Percentiles rank a stretch among this genome's conserved stretches.
phyloP scores from a whole-genome alignment of 768 basidiomycete species.

The Omphalotus guepiniiformis region DNA sequence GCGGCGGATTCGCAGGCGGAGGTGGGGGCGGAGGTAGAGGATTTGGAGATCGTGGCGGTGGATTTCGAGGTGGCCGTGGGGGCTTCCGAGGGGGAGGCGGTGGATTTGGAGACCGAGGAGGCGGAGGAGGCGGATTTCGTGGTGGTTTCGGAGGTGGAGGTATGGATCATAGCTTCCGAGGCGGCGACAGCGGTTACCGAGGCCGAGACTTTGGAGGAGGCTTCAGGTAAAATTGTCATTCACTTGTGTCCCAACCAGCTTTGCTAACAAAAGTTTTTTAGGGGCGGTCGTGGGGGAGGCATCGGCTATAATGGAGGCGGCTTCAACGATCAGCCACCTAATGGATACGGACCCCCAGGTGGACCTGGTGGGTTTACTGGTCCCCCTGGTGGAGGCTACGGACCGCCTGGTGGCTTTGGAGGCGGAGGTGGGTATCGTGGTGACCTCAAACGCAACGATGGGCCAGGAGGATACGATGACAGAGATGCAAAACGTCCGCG shows the following conservation, averaged over 20 bases:
- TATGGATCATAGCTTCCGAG: constrained; percentile 24
- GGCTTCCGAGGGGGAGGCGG: constrained; percentile 31
- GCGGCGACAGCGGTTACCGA: constrained; percentile 18
- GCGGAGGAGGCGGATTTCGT: constrained; percentile 27
- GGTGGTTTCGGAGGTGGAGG: constrained; percentile 25
- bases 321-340: constrained; percentile 45
- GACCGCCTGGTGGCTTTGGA: constrained; percentile 42
- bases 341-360: constrained; percentile 31
- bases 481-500: constrained; percentile 78
- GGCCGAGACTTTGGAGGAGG: constrained; percentile 36
- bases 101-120: constrained; percentile 28
- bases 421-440: constrained; percentile 56
- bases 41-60: constrained; percentile 31
- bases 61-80: constrained; percentile 29
- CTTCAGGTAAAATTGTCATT: constrained; percentile 27
- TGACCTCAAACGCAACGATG: constrained; percentile 74
- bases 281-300: constrained; percentile 67
- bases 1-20: constrained; percentile 46
- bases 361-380: constrained; percentile 39
- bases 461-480: constrained; percentile 76
- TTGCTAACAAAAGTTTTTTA: constrained; percentile 20
- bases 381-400: constrained; percentile 36
- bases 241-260: constrained; percentile 19
- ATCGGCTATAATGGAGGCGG: constrained; percentile 67
- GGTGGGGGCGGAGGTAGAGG: constrained; percentile 40